These are phyloP conservation scores for Gracilaria domingensis DNA, from an alignment of 23 red algal genomes.

Conservation along the genomic window DNA sequence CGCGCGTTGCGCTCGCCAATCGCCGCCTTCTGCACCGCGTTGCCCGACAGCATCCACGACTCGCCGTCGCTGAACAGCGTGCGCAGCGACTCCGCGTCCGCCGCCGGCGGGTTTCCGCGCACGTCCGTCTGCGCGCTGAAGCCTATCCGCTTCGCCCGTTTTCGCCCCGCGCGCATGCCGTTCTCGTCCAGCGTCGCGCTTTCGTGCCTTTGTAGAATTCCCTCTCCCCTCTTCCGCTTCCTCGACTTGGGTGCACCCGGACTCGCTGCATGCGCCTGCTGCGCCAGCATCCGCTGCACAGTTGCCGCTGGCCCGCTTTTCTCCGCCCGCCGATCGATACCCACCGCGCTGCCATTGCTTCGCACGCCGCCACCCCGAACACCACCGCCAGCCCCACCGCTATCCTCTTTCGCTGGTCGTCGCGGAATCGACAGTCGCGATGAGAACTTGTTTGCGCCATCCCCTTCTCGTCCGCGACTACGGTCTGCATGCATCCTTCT, in stretches of 20 bases:
- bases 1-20: background rate
- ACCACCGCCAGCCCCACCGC: background rate
- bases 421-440: constrained; percentile 1
- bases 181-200: background rate
- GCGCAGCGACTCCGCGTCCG: background rate
- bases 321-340: background rate
- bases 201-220: constrained; percentile 3
- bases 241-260: background rate
- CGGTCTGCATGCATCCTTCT: background rate
- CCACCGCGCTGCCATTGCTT: background rate
- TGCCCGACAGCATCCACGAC: background rate
- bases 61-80: constrained; percentile 24
- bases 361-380: background rate
- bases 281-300: background rate
- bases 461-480: background rate
- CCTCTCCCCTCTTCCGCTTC: constrained; percentile 11
- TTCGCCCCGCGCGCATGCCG: background rate
- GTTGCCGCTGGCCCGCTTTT: constrained; percentile 25
- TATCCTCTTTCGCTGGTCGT: background rate
- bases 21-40: constrained; percentile 15
- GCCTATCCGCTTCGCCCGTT: background rate
- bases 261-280: background rate
- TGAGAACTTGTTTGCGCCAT: background rate
- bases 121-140: background rate
- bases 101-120: background rate